Evolutionary conservation across 1,139 yeast genomes (phyloP), one percentile per base, ranked within the genome.

Genomic region (Scheffersomyces titani): DNA sequence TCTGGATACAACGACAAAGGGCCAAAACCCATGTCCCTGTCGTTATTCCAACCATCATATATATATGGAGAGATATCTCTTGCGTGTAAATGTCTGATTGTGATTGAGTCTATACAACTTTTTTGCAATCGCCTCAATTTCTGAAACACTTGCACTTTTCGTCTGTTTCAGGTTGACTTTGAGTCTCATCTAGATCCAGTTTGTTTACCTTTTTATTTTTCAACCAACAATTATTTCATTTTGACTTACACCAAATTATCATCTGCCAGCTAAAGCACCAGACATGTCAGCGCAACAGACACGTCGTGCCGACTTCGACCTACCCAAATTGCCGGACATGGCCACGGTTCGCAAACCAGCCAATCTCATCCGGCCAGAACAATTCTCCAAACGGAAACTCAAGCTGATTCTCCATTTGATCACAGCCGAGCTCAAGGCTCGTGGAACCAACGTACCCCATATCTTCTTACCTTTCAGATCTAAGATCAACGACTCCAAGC

Each of bases 391-490:
- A 55, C 86, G 86, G 63, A 86, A 86, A 54, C 79, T 89, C 24
- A 86, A 87, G 67, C 82, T 82, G 46, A 75, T 87, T n/a, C 78
- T 89, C 52, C 94, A 89, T 70, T 64, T 78, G 47, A 82, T 89
- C 50, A 89, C 96, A 0, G 83, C 83, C 11, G 90, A 86, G 59
- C 70, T 89, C 59, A 89, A 89, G 65, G 72, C 70, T 21, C 74
- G 81, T 55, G 87, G 86, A 1, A 73, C 87, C 4, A 83, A 83
- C 63, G 80, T 86, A 0, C 90, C 92, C 11, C 87, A 86, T 58
- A 72, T 89, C 2, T 79, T 89, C 60, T 75, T 89, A 50, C 93
- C 94, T 0, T 89, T 88, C 70, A 72, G 94, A 56, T 87, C 91
- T 1, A 83, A 84, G 61, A 83, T 86, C 54, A 83, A 83, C 57